Conservation (phyloP, 2,329 filamentous ascomycete species). For the Helotiales sp. region DNA sequence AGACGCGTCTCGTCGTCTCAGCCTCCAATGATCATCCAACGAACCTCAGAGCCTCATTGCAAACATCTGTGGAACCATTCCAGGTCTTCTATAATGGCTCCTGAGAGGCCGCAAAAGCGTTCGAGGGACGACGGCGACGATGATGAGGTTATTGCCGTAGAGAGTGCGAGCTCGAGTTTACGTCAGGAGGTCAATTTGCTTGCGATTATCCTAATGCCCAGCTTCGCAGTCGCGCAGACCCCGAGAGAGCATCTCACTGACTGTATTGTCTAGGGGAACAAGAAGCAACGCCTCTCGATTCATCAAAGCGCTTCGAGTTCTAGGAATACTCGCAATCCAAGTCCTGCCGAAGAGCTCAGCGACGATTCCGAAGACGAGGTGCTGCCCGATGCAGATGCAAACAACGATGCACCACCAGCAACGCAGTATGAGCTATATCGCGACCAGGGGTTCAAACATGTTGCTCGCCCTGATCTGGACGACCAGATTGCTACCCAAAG, state of each 20-base stretch:
- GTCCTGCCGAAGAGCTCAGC: slow-evolving; percentile 25
- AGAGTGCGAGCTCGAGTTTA: slow-evolving; percentile 31
- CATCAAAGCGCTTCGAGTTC: slow-evolving; percentile 21
- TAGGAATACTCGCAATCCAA: slow-evolving; percentile 16
- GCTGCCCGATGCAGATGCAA: slow-evolving; percentile 18
- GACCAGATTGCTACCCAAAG: slow-evolving; percentile 66
- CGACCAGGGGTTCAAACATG: slow-evolving; percentile 58
- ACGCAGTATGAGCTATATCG: slow-evolving; percentile 64
- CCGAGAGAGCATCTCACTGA: background rate
- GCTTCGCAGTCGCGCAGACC: background rate
- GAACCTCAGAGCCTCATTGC: slow-evolving; percentile 1
- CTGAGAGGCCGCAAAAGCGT: slow-evolving; percentile 41
- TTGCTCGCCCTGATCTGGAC: slow-evolving; percentile 56
- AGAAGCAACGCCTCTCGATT: slow-evolving; percentile 41
- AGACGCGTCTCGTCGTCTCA: background rate
- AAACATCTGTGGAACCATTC: background rate
- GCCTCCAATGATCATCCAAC: background rate
- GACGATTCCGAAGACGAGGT: slow-evolving; percentile 34
- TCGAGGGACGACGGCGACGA: slow-evolving; percentile 32
- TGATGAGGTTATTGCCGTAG: slow-evolving; percentile 35
- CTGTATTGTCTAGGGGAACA: slow-evolving; percentile 37
- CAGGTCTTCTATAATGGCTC: slow-evolving; percentile 38
- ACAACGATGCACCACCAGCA: slow-evolving; percentile 30
- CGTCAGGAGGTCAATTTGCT: slow-evolving; percentile 30
- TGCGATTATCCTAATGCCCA: background rate